Percentiles rank a stretch among this genome's conserved stretches.
Evolutionary conservation across 768 basidiomycete genomes (phyloP).

Genomic region (Amanita polypyramis): DNA sequence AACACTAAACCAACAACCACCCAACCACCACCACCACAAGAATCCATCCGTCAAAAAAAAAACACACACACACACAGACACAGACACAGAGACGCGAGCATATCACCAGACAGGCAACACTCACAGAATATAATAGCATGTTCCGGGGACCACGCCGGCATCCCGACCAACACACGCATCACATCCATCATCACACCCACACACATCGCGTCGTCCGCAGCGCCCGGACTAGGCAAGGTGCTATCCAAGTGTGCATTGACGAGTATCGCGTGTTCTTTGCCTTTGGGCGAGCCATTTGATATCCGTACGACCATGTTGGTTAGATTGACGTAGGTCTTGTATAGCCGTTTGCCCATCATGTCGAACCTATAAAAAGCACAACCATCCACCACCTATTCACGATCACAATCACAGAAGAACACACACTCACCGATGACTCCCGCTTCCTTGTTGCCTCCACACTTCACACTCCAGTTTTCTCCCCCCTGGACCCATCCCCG

Average conservation of each 20-base stretch:
- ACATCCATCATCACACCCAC: conserved; percentile 91
- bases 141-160: conserved; percentile 60
- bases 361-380: conserved; percentile 75
- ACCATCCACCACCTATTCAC: too few species aligned
- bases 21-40: too few species aligned
- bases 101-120: conserved; percentile 16
- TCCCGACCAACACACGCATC: conserved; percentile 64
- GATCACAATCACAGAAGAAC: background rate
- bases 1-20: conserved; percentile 46
- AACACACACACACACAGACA: too few species aligned
- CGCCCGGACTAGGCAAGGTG: conserved; percentile 82
- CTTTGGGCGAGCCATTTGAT: conserved; percentile 59
- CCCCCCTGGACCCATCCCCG: conserved; percentile 24
- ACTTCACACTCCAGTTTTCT: conserved; percentile 82
- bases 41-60: too few species aligned
- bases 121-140: conserved; percentile 76
- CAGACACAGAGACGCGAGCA: too few species aligned
- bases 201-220: conserved; percentile 79
- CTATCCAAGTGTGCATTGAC: conserved; percentile 88
- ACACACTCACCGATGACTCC: conserved; percentile 66
- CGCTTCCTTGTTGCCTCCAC: conserved; percentile 83
- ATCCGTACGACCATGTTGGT: conserved; percentile 84
- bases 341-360: conserved; percentile 77
- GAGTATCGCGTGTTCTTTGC: conserved; percentile 76
- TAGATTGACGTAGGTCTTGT: conserved; percentile 83